These are phyloP conservation scores for Vicia villosa DNA, from an alignment of 306 rosid species.

Conservation along the genomic window DNA sequence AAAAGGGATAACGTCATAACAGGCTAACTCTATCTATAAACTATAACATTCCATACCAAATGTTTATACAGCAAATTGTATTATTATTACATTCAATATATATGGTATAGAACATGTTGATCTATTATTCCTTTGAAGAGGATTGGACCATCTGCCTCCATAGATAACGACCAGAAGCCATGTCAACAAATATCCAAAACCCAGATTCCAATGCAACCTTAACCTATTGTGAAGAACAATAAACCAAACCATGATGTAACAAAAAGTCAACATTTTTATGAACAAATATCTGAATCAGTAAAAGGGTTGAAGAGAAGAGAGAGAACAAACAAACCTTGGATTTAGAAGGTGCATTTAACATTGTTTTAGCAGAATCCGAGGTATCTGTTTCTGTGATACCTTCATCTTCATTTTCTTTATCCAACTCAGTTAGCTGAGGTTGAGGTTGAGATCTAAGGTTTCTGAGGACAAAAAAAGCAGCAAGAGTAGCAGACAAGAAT, in stretches of 20 bases:
- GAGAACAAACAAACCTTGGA: conserved; percentile 15
- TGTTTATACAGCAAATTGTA: not conserved
- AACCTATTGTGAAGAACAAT: conserved; percentile 45
- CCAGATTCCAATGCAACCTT: conserved; percentile 60
- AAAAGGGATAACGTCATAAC: no score
- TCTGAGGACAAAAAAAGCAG: conserved; percentile 75
- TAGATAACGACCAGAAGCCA: conserved; percentile 90
- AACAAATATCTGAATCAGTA: not conserved
- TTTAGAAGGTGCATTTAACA: conserved; percentile 23
- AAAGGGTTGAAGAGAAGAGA: not conserved
- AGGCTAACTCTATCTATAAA: not conserved
- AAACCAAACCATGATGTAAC: not conserved
- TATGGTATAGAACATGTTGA: not conserved
- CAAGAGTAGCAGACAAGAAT: conserved; percentile 81
- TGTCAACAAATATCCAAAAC: conserved; percentile 81
- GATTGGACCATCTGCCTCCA: conserved; percentile 70
- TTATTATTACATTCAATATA: not conserved
- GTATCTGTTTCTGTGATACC: not conserved
- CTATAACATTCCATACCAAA: not conserved
- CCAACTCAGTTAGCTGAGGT: conserved; percentile 18
- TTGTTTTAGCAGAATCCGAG: conserved; percentile 39
- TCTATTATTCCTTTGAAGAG: conserved; percentile 41
- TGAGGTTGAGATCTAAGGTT: conserved; percentile 60
- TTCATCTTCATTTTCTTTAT: not conserved
- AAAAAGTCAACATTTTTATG: conserved; percentile 2